Conservation (phyloP, 768 basidiomycete species). For the Crepidotus variabilis region DNA sequence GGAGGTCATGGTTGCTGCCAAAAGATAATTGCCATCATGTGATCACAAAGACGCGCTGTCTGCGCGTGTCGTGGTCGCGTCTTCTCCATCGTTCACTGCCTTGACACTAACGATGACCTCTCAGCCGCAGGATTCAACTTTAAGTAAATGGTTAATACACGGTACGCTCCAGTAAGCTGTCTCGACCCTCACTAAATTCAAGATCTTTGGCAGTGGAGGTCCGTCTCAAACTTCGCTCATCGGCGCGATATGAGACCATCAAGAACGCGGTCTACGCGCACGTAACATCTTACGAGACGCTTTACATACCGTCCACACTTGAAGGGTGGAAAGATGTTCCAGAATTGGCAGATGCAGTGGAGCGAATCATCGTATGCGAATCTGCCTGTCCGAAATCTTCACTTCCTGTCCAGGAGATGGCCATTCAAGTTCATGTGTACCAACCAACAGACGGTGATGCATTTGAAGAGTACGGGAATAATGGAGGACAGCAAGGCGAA, state of each 20-base stretch:
- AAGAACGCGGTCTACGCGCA: conserved; percentile 58
- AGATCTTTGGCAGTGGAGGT: conserved; percentile 66
- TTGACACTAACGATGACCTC: not conserved
- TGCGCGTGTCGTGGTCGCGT: conserved; percentile 21
- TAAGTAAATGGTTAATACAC: conserved; percentile 60
- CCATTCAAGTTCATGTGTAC: conserved; percentile 85
- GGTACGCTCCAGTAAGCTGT: conserved; percentile 30
- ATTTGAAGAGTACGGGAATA: conserved; percentile 71
- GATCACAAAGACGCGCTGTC: conserved; percentile 37
- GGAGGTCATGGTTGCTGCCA: not conserved
- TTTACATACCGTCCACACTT: conserved; percentile 68
- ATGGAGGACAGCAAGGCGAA: conserved; percentile 48
- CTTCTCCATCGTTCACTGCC: not conserved
- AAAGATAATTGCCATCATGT: conserved; percentile 23
- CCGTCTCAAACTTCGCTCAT: conserved; percentile 62
- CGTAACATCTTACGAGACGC: conserved; percentile 53
- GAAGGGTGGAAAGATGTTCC: conserved; percentile 78
- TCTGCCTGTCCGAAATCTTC: conserved; percentile 53
- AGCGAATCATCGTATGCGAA: conserved; percentile 72
- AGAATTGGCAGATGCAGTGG: conserved; percentile 69
- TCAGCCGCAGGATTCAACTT: not conserved
- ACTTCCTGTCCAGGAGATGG: conserved; percentile 53
- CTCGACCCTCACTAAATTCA: not conserved
- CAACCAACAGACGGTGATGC: conserved; percentile 67
- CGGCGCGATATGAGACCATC: conserved; percentile 74